These are phyloP conservation scores for Aspergillus cristatus DNA, from an alignment of 495 filamentous ascomycete genomes.

Conservation along the genomic window DNA sequence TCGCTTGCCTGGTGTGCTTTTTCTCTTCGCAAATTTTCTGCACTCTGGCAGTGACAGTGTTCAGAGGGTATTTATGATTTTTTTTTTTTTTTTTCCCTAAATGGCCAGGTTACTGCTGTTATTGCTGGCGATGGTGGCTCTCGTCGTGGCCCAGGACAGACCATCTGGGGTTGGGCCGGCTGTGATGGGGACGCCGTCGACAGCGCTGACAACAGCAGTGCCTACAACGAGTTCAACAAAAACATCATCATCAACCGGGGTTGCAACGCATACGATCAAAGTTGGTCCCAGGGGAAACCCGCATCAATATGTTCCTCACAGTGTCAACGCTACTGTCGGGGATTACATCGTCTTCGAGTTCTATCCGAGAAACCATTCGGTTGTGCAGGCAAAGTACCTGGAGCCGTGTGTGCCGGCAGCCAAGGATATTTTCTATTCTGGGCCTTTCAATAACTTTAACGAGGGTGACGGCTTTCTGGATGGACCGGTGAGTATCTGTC, in stretches of 20 bases:
- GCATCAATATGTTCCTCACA: constrained; percentile 42
- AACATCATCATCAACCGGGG: constrained; percentile 11
- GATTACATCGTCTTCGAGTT: constrained; percentile 53
- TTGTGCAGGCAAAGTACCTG: constrained; percentile 47
- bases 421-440: constrained; percentile 33
- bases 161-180: no score
- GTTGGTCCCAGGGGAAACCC: constrained; percentile 39
- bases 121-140: no score
- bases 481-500: constrained; percentile 17
- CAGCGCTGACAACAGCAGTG: no score
- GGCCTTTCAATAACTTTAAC: constrained; percentile 20
- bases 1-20: no score
- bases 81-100: no score
- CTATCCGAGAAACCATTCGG: constrained; percentile 54
- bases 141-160: no score
- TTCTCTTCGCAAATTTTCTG: no score
- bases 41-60: no score
- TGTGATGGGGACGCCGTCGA: no score
- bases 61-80: no score
- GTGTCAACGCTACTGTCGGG: constrained; percentile 40
- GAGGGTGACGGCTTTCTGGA: constrained; percentile 19
- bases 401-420: constrained; percentile 47
- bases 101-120: no score
- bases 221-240: no score
- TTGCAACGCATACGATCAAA: constrained; percentile 36